Evolutionary conservation across 2,329 filamentous ascomycete species (phyloP).

Genomic region (Conoideocrella luteorostrata): DNA sequence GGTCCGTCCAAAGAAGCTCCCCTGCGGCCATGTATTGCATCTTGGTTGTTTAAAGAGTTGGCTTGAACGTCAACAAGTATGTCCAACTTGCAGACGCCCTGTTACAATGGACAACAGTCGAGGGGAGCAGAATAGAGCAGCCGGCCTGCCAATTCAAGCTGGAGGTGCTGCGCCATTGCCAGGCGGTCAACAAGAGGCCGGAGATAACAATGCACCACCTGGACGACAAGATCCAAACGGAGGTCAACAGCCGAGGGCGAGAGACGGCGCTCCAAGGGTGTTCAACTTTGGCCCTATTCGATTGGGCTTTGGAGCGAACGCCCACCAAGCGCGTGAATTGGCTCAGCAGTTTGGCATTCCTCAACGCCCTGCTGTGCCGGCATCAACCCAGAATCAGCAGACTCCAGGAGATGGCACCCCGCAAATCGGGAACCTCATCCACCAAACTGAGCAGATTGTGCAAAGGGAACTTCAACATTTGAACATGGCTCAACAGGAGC

Average conservation of each 20-base stretch:
- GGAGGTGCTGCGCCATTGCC: constrained; percentile 16
- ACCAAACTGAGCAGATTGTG: constrained; percentile 62
- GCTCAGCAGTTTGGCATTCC: constrained; percentile 54
- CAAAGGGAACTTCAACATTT: constrained; percentile 60
- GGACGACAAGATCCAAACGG: constrained; percentile 11
- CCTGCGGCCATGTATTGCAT: constrained; percentile 92
- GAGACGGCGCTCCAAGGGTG: constrained; percentile 45
- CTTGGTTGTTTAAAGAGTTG: constrained; percentile 93
- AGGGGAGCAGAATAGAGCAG: constrained; percentile 19
- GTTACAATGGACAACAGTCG: constrained; percentile 42
- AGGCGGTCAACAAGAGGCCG: constrained; percentile 6
- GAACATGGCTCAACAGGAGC: constrained; percentile 58
- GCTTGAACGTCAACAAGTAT: constrained; percentile 95
- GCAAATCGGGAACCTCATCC: constrained; percentile 53
- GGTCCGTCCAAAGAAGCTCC: constrained; percentile 86
- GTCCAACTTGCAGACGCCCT: constrained; percentile 84
- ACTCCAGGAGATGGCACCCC: constrained; percentile 25
- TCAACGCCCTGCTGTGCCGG: constrained; percentile 17
- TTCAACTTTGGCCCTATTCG: constrained; percentile 70
- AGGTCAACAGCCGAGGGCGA: constrained; percentile 14
- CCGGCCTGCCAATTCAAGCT: constrained; percentile 25
- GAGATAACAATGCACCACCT: constrained; percentile 8
- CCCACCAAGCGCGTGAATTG: constrained; percentile 59
- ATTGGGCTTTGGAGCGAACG: constrained; percentile 70
- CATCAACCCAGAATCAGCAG: constrained; percentile 12